These are phyloP conservation scores for Jackrogersella minutella DNA, from an alignment of 495 filamentous ascomycete species.

Conservation along the genomic window DNA sequence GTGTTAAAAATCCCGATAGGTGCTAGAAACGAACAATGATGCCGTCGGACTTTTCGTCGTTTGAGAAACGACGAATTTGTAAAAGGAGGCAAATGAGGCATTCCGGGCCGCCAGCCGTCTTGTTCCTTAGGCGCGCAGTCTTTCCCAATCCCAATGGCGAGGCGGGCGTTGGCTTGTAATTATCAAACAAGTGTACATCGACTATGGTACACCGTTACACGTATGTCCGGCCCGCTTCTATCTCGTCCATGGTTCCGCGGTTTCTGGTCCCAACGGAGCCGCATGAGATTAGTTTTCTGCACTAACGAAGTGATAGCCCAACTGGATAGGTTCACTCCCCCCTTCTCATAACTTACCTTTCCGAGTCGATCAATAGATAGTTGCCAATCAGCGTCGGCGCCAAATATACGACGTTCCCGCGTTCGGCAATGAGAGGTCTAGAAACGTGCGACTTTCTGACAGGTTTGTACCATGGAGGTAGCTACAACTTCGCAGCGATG, in stretches of 20 bases:
- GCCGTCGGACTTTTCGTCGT: conserved; percentile 1
- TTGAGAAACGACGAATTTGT: conserved; percentile 11
- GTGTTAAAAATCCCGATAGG: conserved; percentile 11
- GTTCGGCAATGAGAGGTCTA: conserved; percentile 25
- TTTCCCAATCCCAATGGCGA: conserved; percentile 10
- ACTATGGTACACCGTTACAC: conserved; percentile 33
- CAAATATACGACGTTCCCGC: conserved; percentile 6
- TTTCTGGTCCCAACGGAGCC: conserved; percentile 39
- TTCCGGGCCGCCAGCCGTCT: conserved; percentile 16
- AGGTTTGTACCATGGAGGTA: conserved; percentile 31
- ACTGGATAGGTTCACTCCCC: conserved; percentile 23
- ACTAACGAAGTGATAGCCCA: conserved; percentile 21
- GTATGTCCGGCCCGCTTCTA: conserved; percentile 33
- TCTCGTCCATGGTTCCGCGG: conserved; percentile 32
- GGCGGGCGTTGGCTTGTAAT: conserved; percentile 7
- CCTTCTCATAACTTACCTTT: neutral
- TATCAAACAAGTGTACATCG: conserved; percentile 14
- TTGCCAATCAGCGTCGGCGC: conserved; percentile 27
- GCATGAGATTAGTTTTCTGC: conserved; percentile 37
- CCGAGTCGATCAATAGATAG: conserved; percentile 26
- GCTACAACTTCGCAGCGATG: conserved; percentile 3
- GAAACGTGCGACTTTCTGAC: conserved; percentile 25
- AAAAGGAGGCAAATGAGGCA: conserved; percentile 20
- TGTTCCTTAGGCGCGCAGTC: conserved; percentile 25
- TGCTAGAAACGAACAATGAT: conserved; percentile 10